These are phyloP conservation scores for Penicillium canescens DNA, from an alignment of 495 filamentous ascomycete species.

Conservation along the genomic window DNA sequence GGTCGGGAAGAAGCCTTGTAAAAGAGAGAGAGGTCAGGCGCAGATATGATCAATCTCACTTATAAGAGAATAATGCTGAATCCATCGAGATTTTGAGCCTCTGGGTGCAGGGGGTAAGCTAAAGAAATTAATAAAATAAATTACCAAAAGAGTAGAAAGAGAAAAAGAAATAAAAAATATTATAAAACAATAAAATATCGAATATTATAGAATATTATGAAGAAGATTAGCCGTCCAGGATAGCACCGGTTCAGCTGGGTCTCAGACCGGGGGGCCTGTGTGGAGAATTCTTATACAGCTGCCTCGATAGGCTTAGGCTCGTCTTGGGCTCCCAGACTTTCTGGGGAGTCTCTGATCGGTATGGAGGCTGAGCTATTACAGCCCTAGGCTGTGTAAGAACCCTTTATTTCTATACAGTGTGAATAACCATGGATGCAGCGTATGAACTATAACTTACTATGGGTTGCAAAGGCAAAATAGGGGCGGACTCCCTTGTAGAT, in stretches of 20 bases:
- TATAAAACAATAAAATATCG: neutral
- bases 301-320: constrained; percentile 20
- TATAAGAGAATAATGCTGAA: neutral
- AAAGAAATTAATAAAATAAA: neutral
- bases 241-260: constrained; percentile 3
- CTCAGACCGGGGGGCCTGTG: neutral
- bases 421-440: too few relatives aligned
- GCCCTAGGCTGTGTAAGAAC: too few relatives aligned
- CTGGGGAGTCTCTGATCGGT: neutral
- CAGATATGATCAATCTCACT: constrained; percentile 4
- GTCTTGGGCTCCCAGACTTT: neutral
- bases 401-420: too few relatives aligned
- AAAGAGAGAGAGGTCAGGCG: neutral
- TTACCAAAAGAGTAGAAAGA: neutral
- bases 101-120: constrained; percentile 12
- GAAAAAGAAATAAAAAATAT: neutral
- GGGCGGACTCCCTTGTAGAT: neutral
- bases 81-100: constrained; percentile 29
- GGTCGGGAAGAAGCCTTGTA: neutral
- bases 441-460: too few relatives aligned
- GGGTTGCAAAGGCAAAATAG: neutral
- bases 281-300: constrained; percentile 12
- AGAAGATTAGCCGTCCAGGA: neutral
- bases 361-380: neutral
- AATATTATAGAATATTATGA: neutral